A percentile compares a stretch with the other conserved stretches of the same genome.
Conservation (phyloP, 345 rosid species). For the Camelina sativa region DNA sequence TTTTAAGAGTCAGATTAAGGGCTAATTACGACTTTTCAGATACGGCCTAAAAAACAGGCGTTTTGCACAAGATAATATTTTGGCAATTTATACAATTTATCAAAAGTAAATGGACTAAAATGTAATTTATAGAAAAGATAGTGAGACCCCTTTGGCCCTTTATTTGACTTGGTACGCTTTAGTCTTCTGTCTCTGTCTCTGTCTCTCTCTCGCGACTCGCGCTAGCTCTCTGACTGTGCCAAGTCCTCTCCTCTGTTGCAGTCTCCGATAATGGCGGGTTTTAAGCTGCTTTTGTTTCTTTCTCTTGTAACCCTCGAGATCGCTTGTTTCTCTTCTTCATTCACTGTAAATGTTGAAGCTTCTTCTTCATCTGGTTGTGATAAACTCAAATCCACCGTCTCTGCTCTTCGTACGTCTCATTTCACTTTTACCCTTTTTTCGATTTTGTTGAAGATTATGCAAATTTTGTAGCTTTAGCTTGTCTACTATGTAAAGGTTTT, state of each 20-base stretch:
- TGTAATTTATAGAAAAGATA: constrained; percentile 31
- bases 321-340: constrained; percentile 14
- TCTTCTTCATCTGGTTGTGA: constrained; percentile 26
- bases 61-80: constrained; percentile 13
- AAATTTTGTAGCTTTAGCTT: neutral
- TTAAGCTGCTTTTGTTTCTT: constrained; percentile 38
- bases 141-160: constrained; percentile 21
- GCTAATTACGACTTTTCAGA: constrained; percentile 19
- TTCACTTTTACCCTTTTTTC: constrained; percentile 25
- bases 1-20: constrained; percentile 25
- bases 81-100: neutral
- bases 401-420: constrained; percentile 39
- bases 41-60: neutral
- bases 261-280: constrained; percentile 48
- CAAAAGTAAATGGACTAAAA: neutral
- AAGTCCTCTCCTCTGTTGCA: constrained; percentile 39
- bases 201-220: constrained; percentile 28
- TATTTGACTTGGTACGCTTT: constrained; percentile 40
- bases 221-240: neutral
- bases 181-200: constrained; percentile 24
- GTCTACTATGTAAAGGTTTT: constrained; percentile 1
- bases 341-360: constrained; percentile 3
- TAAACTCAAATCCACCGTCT: constrained; percentile 47
- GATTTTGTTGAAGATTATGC: neutral
- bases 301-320: constrained; percentile 25